phyloP scores from a whole-genome alignment of 768 basidiomycete genomes.

The Psilocybe cyanescens region DNA sequence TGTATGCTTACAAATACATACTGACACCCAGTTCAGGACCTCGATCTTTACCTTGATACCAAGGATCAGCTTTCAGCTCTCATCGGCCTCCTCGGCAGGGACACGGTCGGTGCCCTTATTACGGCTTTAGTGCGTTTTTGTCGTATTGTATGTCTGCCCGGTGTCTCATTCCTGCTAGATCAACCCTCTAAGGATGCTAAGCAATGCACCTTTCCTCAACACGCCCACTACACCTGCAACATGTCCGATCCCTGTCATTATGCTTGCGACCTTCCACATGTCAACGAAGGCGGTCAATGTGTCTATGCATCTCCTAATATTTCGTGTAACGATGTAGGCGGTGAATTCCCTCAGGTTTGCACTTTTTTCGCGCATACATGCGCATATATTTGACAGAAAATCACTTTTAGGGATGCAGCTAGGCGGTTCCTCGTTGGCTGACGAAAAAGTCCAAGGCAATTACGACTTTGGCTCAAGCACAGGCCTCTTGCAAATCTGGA shows the following conservation, averaged over 20 bases:
- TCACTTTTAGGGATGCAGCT: constrained; percentile 40
- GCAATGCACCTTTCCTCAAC: constrained; percentile 35
- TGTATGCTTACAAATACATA: constrained; percentile 36
- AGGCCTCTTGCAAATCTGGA: constrained; percentile 27
- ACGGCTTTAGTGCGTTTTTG: constrained; percentile 27
- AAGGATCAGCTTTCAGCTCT: constrained; percentile 29
- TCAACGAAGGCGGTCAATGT: constrained; percentile 32
- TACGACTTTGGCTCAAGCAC: constrained; percentile 32
- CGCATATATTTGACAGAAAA: constrained; percentile 2
- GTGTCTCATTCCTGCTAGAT: constrained; percentile 22
- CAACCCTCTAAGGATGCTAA: constrained; percentile 30
- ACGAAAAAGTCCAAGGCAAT: constrained; percentile 21
- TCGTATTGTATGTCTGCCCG: neutral
- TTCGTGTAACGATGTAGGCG: constrained; percentile 46
- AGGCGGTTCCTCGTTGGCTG: constrained; percentile 31
- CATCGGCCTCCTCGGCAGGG: constrained; percentile 28
- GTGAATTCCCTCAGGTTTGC: constrained; percentile 33
- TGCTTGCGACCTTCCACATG: constrained; percentile 32
- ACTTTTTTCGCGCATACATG: constrained; percentile 18
- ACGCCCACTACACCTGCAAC: constrained; percentile 35
- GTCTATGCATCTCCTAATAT: constrained; percentile 37
- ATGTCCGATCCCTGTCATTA: constrained; percentile 38
- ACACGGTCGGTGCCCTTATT: constrained; percentile 24
- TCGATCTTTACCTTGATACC: constrained; percentile 35
- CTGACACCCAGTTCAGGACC: constrained; percentile 26